These are phyloP conservation scores for Yamadazyma sp. DNA, from an alignment of 1,139 yeast genomes.

Conservation along the genomic window DNA sequence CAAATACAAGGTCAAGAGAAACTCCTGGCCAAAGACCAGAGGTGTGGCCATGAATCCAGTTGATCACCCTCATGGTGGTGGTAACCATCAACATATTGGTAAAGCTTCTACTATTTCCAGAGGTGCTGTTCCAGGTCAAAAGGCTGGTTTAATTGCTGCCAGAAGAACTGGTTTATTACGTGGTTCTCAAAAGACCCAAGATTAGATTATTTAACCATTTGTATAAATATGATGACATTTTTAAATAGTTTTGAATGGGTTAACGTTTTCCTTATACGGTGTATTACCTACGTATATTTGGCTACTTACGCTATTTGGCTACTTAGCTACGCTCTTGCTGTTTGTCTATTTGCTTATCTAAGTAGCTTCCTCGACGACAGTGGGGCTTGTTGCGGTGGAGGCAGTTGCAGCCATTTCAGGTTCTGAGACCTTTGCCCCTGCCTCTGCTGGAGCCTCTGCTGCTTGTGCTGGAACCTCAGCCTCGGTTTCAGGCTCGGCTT, in stretches of 20 bases:
- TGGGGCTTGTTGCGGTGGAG: no score
- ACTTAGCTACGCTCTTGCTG: no score
- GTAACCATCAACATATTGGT: slow-evolving; percentile 99
- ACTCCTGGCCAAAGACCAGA: slow-evolving; percentile 99
- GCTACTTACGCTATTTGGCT: no score
- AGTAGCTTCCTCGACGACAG: no score
- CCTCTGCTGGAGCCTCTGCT: slow-evolving; percentile 1
- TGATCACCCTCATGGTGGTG: slow-evolving; percentile 99
- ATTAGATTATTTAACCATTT: slow-evolving; percentile 30
- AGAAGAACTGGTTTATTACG: slow-evolving; percentile 99
- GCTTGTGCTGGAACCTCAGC: slow-evolving; percentile 4
- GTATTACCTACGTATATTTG: background rate
- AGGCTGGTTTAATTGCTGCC: slow-evolving; percentile 99
- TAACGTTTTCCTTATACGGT: slow-evolving; percentile 2
- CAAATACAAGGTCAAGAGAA: slow-evolving; percentile 98
- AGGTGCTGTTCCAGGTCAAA: slow-evolving; percentile 99
- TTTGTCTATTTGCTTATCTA: no score
- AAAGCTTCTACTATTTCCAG: slow-evolving; percentile 98
- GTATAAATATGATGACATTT: slow-evolving; percentile 3
- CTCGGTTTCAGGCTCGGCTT: background rate
- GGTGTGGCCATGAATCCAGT: slow-evolving; percentile 99
- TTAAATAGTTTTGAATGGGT: slow-evolving; percentile 7
- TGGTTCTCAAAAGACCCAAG: slow-evolving; percentile 99
- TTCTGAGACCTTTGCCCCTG: background rate
- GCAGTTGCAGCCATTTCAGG: background rate